phyloP scores from a whole-genome alignment of 2,329 filamentous ascomycete species.

The Colletotrichum plurivorum region DNA sequence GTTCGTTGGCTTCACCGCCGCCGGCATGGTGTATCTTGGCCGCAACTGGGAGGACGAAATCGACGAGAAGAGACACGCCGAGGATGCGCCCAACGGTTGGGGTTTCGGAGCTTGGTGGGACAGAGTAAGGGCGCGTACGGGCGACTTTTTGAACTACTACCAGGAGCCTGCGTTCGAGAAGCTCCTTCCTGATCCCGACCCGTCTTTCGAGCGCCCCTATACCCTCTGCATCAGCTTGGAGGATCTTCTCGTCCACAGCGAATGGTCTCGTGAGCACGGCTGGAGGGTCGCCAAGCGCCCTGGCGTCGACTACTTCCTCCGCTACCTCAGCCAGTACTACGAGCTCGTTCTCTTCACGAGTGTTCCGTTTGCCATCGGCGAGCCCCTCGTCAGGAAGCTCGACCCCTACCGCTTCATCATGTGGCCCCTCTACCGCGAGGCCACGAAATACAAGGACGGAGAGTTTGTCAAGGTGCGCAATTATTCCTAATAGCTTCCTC shows the following conservation, averaged over 20 bases:
- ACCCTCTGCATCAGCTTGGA: slow-evolving; percentile 94
- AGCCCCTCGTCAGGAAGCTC: slow-evolving; percentile 91
- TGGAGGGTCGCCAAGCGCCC: slow-evolving; percentile 97
- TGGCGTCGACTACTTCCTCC: slow-evolving; percentile 96
- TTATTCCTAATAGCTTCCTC: not conserved
- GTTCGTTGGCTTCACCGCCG: slow-evolving; percentile 68
- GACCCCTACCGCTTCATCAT: slow-evolving; percentile 96
- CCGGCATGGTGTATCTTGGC: slow-evolving; percentile 81
- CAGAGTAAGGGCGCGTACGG: slow-evolving; percentile 81
- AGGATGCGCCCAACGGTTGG: slow-evolving; percentile 85
- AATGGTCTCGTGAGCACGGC: slow-evolving; percentile 94
- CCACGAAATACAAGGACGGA: slow-evolving; percentile 96
- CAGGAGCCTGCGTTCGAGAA: slow-evolving; percentile 96
- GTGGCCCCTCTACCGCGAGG: slow-evolving; percentile 95
- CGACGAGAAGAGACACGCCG: slow-evolving; percentile 76
- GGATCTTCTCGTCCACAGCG: slow-evolving; percentile 93
- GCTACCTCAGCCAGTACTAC: slow-evolving; percentile 97
- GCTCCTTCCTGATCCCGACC: slow-evolving; percentile 86
- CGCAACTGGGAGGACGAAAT: slow-evolving; percentile 89
- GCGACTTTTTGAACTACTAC: slow-evolving; percentile 89
- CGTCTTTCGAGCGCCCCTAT: slow-evolving; percentile 86
- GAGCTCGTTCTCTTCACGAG: slow-evolving; percentile 97
- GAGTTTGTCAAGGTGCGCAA: slow-evolving; percentile 90
- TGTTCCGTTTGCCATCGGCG: slow-evolving; percentile 85
- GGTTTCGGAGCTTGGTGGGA: slow-evolving; percentile 81